A percentile compares a stretch with the other conserved stretches of the same genome.
Evolutionary conservation across 768 basidiomycete species (phyloP).

Genomic region (Punctularia strigosozonata): DNA sequence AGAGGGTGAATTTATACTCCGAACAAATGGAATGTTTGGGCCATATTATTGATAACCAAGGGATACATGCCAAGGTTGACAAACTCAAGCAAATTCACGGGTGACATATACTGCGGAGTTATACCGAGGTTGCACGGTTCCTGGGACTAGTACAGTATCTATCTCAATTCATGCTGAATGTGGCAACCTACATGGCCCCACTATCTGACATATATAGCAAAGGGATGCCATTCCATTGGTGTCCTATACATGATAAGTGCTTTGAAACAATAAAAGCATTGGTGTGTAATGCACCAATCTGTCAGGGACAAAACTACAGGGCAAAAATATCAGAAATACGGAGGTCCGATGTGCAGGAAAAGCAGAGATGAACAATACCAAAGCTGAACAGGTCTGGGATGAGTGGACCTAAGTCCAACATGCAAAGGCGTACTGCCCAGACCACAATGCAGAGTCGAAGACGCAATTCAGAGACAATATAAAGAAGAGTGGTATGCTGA

Average conservation of each 20-base stretch:
- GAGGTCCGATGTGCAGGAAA: too few species aligned
- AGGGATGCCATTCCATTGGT: constrained; percentile 17
- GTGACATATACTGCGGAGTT: constrained; percentile 19
- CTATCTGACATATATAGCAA: constrained; percentile 16
- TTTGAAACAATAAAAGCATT: constrained; percentile 8
- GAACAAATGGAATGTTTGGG: constrained; percentile 20
- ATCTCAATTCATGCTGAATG: constrained; percentile 9
- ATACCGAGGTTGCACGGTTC: constrained; percentile 9
- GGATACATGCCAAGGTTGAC: constrained; percentile 16
- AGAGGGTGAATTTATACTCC: constrained; percentile 17
- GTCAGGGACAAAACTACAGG: constrained; percentile 9
- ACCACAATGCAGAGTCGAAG: too few species aligned
- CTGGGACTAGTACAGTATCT: constrained; percentile 13
- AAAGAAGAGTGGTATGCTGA: too few species aligned
- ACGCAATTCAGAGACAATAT: too few species aligned
- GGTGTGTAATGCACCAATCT: background rate
- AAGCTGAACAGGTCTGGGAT: too few species aligned
- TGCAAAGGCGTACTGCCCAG: too few species aligned
- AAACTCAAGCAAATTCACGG: constrained; percentile 17
- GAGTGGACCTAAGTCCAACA: too few species aligned
- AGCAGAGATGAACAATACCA: too few species aligned
- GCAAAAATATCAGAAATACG: too few species aligned
- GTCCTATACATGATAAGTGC: constrained; percentile 10
- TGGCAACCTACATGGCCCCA: constrained; percentile 20
- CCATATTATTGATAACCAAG: constrained; percentile 17